phyloP scores from a whole-genome alignment of 305 asterid genomes.

The Petunia hybrid region DNA sequence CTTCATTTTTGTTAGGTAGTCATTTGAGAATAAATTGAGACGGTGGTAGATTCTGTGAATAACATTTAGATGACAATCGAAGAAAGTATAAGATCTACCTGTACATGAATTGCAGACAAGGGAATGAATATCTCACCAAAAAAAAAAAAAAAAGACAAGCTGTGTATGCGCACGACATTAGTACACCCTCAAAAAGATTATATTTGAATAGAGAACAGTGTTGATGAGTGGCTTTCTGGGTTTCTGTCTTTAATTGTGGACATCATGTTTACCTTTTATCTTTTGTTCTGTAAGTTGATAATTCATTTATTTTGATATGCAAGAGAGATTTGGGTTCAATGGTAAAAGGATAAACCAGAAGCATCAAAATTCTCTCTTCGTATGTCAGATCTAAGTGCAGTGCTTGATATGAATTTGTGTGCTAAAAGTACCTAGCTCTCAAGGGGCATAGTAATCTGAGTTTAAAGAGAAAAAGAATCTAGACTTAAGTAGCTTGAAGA shows the following conservation, averaged over 20 bases:
- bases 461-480: neutral
- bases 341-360: conserved; percentile 1
- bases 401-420: neutral
- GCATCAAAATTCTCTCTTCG: neutral
- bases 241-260: conserved; percentile 12
- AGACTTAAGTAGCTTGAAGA: neutral
- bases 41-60: neutral
- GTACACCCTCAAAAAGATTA: neutral
- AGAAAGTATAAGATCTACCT: neutral
- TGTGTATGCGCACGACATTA: neutral
- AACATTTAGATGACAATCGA: neutral
- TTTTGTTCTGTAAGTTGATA: neutral
- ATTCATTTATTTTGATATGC: neutral
- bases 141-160: neutral
- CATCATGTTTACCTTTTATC: neutral
- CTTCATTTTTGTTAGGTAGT: neutral
- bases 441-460: conserved; percentile 19
- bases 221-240: neutral
- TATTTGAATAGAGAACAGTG: neutral
- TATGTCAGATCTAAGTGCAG: neutral
- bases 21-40: neutral
- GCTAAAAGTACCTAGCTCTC: neutral
- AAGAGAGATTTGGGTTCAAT: neutral
- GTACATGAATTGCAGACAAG: neutral
- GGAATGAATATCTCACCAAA: neutral